A percentile compares a stretch with the other conserved stretches of the same genome.
These are phyloP conservation scores for Cercospora berteroae DNA, from an alignment of 2,329 filamentous ascomycete species.

Conservation along the genomic window DNA sequence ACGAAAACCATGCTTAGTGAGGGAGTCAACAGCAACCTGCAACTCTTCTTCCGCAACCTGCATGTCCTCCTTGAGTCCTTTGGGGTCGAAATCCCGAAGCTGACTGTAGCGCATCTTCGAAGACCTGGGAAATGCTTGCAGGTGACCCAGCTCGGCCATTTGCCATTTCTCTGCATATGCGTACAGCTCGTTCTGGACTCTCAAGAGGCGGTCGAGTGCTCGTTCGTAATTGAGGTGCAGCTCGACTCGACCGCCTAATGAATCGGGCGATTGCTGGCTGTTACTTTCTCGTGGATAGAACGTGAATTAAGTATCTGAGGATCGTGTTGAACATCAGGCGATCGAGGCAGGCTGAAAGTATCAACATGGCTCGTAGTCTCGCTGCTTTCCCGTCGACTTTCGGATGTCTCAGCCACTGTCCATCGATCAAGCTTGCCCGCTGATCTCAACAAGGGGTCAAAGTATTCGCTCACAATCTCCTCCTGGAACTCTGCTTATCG, in stretches of 20 bases:
- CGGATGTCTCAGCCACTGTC: neutral
- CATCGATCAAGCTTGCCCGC: neutral
- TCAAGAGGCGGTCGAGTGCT: neutral
- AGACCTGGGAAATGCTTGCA: neutral
- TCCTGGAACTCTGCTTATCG: neutral
- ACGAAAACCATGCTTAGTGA: neutral
- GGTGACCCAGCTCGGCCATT: neutral
- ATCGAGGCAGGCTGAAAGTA: neutral
- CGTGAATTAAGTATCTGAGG: neutral
- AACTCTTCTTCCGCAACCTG: neutral
- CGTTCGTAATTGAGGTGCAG: neutral
- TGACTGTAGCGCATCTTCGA: neutral
- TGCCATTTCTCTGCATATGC: neutral
- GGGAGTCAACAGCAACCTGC: neutral
- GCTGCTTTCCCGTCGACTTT: neutral
- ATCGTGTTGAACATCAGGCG: neutral
- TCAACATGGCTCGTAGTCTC: neutral
- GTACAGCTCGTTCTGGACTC: neutral
- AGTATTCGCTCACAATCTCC: neutral
- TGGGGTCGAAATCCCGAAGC: neutral
- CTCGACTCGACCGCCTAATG: neutral
- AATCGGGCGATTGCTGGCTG: neutral
- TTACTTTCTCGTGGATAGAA: neutral
- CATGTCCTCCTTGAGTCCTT: neutral
- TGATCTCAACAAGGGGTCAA: neutral